phyloP scores from a whole-genome alignment of 768 basidiomycete genomes.

The Xerocomus spinulosus region DNA sequence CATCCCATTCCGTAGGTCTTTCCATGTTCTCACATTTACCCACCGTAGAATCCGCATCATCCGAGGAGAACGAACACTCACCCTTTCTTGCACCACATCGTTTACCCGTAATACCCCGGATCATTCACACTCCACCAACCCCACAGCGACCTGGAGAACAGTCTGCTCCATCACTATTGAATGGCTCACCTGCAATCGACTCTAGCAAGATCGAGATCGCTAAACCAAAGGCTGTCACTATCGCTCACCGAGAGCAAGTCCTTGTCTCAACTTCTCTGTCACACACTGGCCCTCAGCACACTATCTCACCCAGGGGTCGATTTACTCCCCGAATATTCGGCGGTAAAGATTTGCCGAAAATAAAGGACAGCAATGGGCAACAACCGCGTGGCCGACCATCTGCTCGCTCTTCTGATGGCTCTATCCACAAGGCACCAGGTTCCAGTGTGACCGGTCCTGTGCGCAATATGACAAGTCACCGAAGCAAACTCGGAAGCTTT shows the following conservation, averaged over 20 bases:
- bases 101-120: slow-evolving; percentile 26
- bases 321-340: slow-evolving; percentile 31
- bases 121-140: slow-evolving; percentile 36
- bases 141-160: slow-evolving; percentile 26
- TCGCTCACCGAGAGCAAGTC: slow-evolving; percentile 25
- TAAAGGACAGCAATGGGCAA: slow-evolving; percentile 21
- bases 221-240: slow-evolving; percentile 15
- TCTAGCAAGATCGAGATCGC: slow-evolving; percentile 5
- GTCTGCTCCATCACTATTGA: slow-evolving; percentile 3
- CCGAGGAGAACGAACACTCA: slow-evolving; percentile 23
- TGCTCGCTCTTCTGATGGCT: slow-evolving; percentile 3
- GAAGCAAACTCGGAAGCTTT: slow-evolving; percentile 66
- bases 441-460: slow-evolving; percentile 3
- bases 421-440: slow-evolving; percentile 7
- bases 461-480: slow-evolving; percentile 34
- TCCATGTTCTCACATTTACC: slow-evolving; percentile 13
- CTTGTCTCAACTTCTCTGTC: slow-evolving; percentile 24
- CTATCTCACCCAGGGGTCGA: slow-evolving; percentile 17
- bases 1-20: slow-evolving; percentile 9
- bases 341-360: slow-evolving; percentile 22
- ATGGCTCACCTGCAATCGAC: slow-evolving; percentile 8
- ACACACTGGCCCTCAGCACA: slow-evolving; percentile 2
- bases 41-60: slow-evolving; percentile 25
- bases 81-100: slow-evolving; percentile 28
- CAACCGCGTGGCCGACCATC: slow-evolving; percentile 22